Percentiles rank a stretch among this genome's conserved stretches.
Evolutionary conservation across 306 rosid species (phyloP).

Genomic region (Hippophae tibetana): DNA sequence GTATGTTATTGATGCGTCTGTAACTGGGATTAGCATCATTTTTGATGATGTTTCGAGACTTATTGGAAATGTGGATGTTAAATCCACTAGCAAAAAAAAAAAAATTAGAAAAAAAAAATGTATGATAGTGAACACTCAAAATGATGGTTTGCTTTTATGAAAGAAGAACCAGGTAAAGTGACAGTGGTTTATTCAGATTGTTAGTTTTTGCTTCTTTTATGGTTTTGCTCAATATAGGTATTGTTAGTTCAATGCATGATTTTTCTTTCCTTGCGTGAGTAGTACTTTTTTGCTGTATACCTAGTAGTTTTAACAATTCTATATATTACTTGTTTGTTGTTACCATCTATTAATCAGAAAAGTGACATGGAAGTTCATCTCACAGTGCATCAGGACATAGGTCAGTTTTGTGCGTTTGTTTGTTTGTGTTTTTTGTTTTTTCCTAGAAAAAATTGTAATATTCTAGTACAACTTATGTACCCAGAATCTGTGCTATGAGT

Average conservation of each 20-base stretch:
- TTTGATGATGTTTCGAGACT: too few relatives aligned
- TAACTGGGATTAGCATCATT: too few relatives aligned
- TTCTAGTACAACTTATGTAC: neutral
- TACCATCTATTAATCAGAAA: neutral
- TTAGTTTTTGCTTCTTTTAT: neutral
- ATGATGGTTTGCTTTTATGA: neutral
- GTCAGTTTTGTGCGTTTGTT: neutral
- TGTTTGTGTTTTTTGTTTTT: neutral
- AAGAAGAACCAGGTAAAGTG: neutral
- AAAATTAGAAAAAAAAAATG: too few relatives aligned
- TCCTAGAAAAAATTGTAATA: neutral
- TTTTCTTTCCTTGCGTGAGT: neutral
- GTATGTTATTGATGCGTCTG: too few relatives aligned
- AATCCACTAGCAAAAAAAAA: too few relatives aligned
- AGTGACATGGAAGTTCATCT: neutral
- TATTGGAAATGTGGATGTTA: too few relatives aligned
- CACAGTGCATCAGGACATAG: neutral
- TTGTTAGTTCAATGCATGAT: slow-evolving; percentile 3
- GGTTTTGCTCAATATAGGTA: neutral
- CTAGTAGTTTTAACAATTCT: neutral
- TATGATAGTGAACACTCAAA: neutral
- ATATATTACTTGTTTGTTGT: neutral
- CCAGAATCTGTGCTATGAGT: neutral
- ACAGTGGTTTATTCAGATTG: neutral
- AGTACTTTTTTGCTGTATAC: neutral